Evolutionary conservation across 2,329 filamentous ascomycete species (phyloP).

Genomic region (Fusarium mangiferae): DNA sequence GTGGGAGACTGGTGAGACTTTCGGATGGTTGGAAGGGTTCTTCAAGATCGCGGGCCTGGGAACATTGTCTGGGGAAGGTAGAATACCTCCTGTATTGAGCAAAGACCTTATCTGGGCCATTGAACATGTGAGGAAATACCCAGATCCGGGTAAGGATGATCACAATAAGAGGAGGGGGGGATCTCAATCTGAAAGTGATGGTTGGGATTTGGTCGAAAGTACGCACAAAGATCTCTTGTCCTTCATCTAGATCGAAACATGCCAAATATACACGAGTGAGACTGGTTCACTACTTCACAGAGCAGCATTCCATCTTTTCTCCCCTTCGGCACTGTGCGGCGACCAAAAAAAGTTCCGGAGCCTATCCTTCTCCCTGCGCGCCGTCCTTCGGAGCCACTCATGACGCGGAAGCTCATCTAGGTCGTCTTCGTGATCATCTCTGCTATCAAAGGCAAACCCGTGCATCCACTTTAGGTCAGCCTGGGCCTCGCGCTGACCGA

Average conservation of each 20-base stretch:
- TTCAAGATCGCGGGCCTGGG: slow-evolving; percentile 62
- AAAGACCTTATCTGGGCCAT: slow-evolving; percentile 59
- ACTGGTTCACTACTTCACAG: background rate
- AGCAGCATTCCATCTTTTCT: background rate
- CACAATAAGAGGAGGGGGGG: background rate
- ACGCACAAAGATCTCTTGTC: background rate
- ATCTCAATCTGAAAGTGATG: background rate
- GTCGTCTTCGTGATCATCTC: background rate
- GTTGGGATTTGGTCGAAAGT: slow-evolving; percentile 28
- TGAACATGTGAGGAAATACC: slow-evolving; percentile 60
- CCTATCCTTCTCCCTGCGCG: background rate
- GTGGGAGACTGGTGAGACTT: slow-evolving; percentile 63
- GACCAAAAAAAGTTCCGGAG: background rate
- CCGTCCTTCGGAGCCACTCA: accelerated
- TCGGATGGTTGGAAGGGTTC: slow-evolving; percentile 57
- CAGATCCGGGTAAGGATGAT: slow-evolving; percentile 45
- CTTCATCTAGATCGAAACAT: background rate
- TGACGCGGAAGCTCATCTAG: background rate
- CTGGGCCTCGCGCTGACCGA: background rate
- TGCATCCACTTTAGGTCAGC: background rate
- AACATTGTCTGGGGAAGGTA: slow-evolving; percentile 57
- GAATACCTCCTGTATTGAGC: slow-evolving; percentile 57
- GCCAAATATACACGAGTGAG: background rate
- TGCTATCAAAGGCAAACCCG: background rate
- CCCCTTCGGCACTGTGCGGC: background rate